Evolutionary conservation across 768 basidiomycete species (phyloP).

Genomic region (Pisolithus orientalis): DNA sequence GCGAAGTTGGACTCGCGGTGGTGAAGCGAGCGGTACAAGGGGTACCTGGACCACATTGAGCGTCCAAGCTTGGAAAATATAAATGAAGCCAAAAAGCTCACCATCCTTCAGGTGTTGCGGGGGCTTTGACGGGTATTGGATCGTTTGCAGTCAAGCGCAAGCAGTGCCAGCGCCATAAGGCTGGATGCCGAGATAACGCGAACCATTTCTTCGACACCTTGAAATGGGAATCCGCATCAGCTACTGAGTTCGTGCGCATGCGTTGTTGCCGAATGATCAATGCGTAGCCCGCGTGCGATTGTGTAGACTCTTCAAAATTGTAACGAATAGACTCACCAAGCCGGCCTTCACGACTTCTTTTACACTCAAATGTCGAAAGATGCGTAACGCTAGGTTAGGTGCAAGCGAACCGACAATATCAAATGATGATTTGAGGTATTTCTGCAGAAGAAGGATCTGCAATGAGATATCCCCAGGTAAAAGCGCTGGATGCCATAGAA

Average conservation of each 20-base stretch:
- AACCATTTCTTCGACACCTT: constrained; percentile 41
- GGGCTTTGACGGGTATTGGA: constrained; percentile 58
- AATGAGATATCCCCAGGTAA: constrained; percentile 80
- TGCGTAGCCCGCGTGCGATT: neutral
- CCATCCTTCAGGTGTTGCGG: constrained; percentile 68
- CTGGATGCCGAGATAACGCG: constrained; percentile 46
- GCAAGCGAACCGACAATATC: constrained; percentile 74
- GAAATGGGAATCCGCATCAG: neutral
- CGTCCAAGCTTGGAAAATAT: neutral
- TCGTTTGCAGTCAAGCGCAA: constrained; percentile 66
- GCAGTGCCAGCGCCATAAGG: constrained; percentile 74
- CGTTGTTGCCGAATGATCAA: neutral
- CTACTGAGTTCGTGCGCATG: neutral
- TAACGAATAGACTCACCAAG: constrained; percentile 19
- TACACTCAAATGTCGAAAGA: constrained; percentile 55
- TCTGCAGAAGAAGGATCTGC: constrained; percentile 79
- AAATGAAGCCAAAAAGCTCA: constrained; percentile 27
- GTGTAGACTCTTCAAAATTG: neutral
- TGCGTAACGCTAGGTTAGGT: constrained; percentile 55
- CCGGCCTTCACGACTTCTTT: constrained; percentile 52
- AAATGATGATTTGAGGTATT: constrained; percentile 76
- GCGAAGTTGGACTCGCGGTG: constrained; percentile 83
- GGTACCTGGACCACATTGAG: constrained; percentile 35
- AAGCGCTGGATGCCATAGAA: constrained; percentile 42
- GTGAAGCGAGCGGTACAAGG: constrained; percentile 74